These are phyloP conservation scores for Novymonas esmeraldas DNA, from an alignment of 208 protist species.

Conservation along the genomic window DNA sequence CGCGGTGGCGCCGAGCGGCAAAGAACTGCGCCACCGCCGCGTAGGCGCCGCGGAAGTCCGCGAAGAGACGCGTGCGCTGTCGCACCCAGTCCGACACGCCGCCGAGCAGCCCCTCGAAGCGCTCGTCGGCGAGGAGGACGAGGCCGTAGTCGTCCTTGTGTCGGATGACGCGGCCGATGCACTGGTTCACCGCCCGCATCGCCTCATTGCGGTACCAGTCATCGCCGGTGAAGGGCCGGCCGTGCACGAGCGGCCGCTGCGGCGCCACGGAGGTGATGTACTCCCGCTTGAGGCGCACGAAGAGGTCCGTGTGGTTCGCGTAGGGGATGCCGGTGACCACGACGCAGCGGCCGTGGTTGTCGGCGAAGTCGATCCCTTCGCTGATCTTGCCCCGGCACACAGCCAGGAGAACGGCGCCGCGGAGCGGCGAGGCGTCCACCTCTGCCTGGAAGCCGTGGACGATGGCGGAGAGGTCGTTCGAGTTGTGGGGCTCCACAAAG, in stretches of 20 bases:
- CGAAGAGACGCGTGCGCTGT: slow-evolving; percentile 37
- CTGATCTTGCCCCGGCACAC: slow-evolving; percentile 98
- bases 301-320: slow-evolving; percentile 90
- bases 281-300: slow-evolving; percentile 83
- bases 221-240: slow-evolving; percentile 85
- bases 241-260: slow-evolving; percentile 66
- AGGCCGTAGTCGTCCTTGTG: slow-evolving; percentile 97
- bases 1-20: slow-evolving; percentile 18
- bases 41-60: slow-evolving; percentile 75
- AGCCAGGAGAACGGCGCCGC: slow-evolving; percentile 94
- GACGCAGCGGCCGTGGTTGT: slow-evolving; percentile 94
- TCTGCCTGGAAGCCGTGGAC: slow-evolving; percentile 74
- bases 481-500: slow-evolving; percentile 84
- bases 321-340: slow-evolving; percentile 95
- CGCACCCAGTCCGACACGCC: slow-evolving; percentile 76
- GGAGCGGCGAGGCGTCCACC: slow-evolving; percentile 45
- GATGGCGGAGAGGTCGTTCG: slow-evolving; percentile 52
- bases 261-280: slow-evolving; percentile 75
- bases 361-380: slow-evolving; percentile 98
- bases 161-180: slow-evolving; percentile 97
- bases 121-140: slow-evolving; percentile 95
- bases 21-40: slow-evolving; percentile 73
- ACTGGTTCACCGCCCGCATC: slow-evolving; percentile 97
- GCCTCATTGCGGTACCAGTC: slow-evolving; percentile 96
- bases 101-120: slow-evolving; percentile 62